A percentile compares a stretch with the other conserved stretches of the same genome.
These are phyloP conservation scores for Agarophyton chilense DNA, from an alignment of 23 red algal species.

Conservation along the genomic window DNA sequence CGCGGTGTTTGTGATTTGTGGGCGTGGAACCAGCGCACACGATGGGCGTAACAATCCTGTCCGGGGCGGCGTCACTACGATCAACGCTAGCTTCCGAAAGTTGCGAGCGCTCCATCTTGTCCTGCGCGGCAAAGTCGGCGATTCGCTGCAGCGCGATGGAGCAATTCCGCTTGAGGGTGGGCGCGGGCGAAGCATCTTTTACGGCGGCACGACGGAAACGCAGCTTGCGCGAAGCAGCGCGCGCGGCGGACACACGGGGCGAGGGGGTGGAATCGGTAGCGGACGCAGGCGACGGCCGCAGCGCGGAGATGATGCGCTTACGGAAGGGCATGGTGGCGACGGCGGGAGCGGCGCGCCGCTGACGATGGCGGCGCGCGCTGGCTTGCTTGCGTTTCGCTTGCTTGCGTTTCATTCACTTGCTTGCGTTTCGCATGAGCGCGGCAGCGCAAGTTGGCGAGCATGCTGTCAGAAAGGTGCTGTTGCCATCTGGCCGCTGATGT, in stretches of 20 bases:
- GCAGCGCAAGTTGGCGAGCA: too few species aligned
- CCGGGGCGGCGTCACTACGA: neutral
- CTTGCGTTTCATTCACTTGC: too few species aligned
- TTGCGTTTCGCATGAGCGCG: too few species aligned
- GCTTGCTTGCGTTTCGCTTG: too few species aligned
- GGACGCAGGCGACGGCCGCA: neutral
- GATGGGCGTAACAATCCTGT: neutral
- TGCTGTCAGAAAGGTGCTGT: too few species aligned
- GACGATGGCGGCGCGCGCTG: too few species aligned
- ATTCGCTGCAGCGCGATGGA: neutral
- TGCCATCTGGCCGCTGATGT: too few species aligned
- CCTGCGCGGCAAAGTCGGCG: neutral
- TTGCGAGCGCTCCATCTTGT: neutral
- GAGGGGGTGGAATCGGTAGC: neutral
- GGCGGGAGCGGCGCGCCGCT: neutral
- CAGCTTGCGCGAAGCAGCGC: neutral
- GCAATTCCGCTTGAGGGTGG: neutral
- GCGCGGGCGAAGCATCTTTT: neutral
- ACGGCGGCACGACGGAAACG: neutral
- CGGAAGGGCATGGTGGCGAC: neutral
- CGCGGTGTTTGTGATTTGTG: neutral
- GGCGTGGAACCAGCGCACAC: neutral
- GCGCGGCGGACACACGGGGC: neutral
- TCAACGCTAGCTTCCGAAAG: neutral
- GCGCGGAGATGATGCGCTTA: neutral